These are phyloP conservation scores for Pascua guehoae DNA, from an alignment of 1,284 basidiomycete genomes.

Conservation along the genomic window DNA sequence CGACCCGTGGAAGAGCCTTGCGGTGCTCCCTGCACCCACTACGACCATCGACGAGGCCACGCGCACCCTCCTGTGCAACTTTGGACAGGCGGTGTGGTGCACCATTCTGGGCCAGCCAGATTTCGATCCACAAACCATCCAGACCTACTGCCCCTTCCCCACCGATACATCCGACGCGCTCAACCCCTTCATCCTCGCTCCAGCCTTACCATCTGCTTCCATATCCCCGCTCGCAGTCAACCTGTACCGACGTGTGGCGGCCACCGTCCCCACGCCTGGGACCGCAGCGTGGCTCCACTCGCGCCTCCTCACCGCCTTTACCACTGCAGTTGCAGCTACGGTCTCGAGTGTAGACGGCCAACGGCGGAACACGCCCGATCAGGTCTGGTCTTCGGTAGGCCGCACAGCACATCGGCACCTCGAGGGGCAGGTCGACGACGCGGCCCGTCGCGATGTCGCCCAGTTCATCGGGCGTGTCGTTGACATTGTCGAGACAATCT, in stretches of 20 bases:
- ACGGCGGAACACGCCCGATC: conserved; percentile 5
- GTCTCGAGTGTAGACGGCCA: background rate
- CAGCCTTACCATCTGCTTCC: conserved; percentile 1
- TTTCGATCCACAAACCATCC: background rate
- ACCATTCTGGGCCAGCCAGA: background rate
- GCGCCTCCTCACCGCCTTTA: conserved; percentile 8
- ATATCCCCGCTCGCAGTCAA: conserved; percentile 4
- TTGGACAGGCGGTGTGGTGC: conserved; percentile 26
- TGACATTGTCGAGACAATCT: conserved; percentile 22
- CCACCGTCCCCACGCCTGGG: background rate
- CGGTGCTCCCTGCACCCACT: conserved; percentile 4
- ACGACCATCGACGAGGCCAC: conserved; percentile 13
- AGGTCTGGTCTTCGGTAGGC: conserved; percentile 13
- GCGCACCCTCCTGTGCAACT: conserved; percentile 15
- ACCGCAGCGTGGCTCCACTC: conserved; percentile 8
- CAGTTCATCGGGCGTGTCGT: conserved; percentile 20
- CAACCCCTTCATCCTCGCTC: conserved; percentile 11
- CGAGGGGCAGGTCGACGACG: conserved; percentile 11
- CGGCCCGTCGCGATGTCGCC: conserved; percentile 14
- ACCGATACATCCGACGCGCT: background rate
- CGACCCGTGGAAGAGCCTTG: conserved; percentile 1
- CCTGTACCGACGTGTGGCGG: conserved; percentile 7
- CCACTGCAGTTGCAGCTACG: conserved; percentile 1
- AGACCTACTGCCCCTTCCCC: conserved; percentile 3
- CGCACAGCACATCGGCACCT: conserved; percentile 8